A percentile compares a stretch with the other conserved stretches of the same genome.
These are phyloP conservation scores for Saturnispora sanitii DNA, from an alignment of 805 yeast species.

Conservation along the genomic window DNA sequence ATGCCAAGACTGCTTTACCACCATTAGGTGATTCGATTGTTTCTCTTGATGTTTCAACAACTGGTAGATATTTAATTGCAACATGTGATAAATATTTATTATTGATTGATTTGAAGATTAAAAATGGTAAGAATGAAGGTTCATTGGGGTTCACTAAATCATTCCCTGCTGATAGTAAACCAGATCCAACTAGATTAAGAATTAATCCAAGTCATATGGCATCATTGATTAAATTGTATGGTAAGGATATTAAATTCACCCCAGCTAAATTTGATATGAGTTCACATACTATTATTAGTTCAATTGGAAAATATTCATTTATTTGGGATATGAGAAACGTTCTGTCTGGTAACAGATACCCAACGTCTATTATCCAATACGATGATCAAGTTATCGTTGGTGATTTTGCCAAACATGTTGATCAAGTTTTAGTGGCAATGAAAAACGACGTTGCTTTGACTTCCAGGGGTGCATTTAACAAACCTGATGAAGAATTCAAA, in stretches of 20 bases:
- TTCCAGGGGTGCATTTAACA: constrained; percentile 46
- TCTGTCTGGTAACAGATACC: constrained; percentile 38
- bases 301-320: constrained; percentile 50
- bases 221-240: constrained; percentile 43
- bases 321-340: constrained; percentile 67
- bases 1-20: constrained; percentile 72
- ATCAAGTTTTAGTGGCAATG: constrained; percentile 62
- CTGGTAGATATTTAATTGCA: constrained; percentile 74
- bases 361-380: constrained; percentile 59
- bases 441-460: constrained; percentile 71
- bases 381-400: constrained; percentile 58
- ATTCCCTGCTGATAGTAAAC: constrained; percentile 56
- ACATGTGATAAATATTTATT: constrained; percentile 68
- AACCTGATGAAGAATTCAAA: constrained; percentile 31
- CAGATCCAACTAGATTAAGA: constrained; percentile 57
- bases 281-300: constrained; percentile 32
- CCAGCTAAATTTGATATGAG: constrained; percentile 73
- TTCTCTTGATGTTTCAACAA: constrained; percentile 63
- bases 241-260: constrained; percentile 47
- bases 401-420: constrained; percentile 66
- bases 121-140: constrained; percentile 51
- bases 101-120: constrained; percentile 56
- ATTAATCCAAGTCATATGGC: constrained; percentile 66
- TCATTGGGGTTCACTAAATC: constrained; percentile 53
- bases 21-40: constrained; percentile 69